Evolutionary conservation across 2,329 filamentous ascomycete species (phyloP).

Genomic region (Proliferodiscus dingleyae): DNA sequence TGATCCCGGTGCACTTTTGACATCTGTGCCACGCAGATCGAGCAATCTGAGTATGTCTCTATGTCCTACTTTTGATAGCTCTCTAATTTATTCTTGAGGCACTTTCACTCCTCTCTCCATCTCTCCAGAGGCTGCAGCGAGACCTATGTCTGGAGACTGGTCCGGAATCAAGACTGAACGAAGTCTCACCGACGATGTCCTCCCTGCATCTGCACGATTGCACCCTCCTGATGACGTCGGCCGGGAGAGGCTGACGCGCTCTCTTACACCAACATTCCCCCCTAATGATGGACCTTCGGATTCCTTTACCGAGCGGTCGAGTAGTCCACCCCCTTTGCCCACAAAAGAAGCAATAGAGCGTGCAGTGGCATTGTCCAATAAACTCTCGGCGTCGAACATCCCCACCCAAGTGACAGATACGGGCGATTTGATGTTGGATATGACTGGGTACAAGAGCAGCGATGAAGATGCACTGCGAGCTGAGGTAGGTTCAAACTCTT

Average conservation of each 20-base stretch:
- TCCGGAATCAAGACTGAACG: slow-evolving; percentile 35
- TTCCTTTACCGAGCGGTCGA: slow-evolving; percentile 50
- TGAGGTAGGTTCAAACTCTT: slow-evolving; percentile 41
- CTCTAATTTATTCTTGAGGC: slow-evolving; percentile 23
- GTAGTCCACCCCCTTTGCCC: slow-evolving; percentile 71
- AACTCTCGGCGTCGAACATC: slow-evolving; percentile 85
- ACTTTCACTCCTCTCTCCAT: slow-evolving; percentile 47
- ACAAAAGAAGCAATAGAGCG: slow-evolving; percentile 74
- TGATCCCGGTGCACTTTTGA: slow-evolving; percentile 39
- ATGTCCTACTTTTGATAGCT: not conserved
- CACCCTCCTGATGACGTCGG: slow-evolving; percentile 25
- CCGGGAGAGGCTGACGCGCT: slow-evolving; percentile 35
- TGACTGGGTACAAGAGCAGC: slow-evolving; percentile 93
- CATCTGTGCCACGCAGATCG: slow-evolving; percentile 28
- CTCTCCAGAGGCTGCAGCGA: slow-evolving; percentile 46
- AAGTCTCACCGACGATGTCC: slow-evolving; percentile 51
- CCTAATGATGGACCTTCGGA: slow-evolving; percentile 25
- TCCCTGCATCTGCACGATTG: slow-evolving; percentile 43
- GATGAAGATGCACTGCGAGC: slow-evolving; percentile 89
- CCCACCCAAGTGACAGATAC: slow-evolving; percentile 86
- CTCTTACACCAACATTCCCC: slow-evolving; percentile 35
- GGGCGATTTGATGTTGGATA: slow-evolving; percentile 95
- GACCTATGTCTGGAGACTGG: slow-evolving; percentile 49
- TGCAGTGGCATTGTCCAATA: slow-evolving; percentile 79
- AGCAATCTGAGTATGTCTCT: slow-evolving; percentile 28